Conservation (phyloP, 768 basidiomycete genomes). For the Lyophyllum semitale region DNA sequence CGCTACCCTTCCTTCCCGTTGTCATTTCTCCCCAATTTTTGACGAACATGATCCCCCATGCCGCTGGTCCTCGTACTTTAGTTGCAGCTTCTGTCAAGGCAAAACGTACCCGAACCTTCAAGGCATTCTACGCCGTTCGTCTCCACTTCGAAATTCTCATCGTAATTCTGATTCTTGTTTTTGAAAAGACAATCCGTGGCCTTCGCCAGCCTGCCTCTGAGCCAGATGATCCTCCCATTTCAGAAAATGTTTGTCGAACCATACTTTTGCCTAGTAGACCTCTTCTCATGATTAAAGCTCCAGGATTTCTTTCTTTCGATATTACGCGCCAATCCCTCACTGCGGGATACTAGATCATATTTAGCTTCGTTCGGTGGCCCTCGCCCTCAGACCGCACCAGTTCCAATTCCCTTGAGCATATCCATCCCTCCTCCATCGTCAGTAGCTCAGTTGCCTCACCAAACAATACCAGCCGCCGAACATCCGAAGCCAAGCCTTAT, state of each 20-base stretch:
- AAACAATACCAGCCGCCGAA: constrained; percentile 37
- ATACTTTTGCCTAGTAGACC: constrained; percentile 8
- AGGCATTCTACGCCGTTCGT: constrained; percentile 60
- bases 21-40: constrained; percentile 10
- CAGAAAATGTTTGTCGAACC: constrained; percentile 51
- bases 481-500: constrained; percentile 52
- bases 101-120: constrained; percentile 42
- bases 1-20: constrained; percentile 18
- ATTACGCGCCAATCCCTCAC: constrained; percentile 87
- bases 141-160: neutral
- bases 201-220: constrained; percentile 35
- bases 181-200: constrained; percentile 42
- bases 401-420: constrained; percentile 23
- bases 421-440: constrained; percentile 28
- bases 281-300: constrained; percentile 7
- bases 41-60: constrained; percentile 39
- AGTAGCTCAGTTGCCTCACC: constrained; percentile 24
- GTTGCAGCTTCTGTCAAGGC: constrained; percentile 33
- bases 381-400: constrained; percentile 43
- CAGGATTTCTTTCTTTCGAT: constrained; percentile 98
- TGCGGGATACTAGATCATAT: constrained; percentile 88
- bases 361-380: constrained; percentile 90
- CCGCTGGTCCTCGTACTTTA: constrained; percentile 30
- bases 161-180: constrained; percentile 13
- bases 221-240: constrained; percentile 39